A percentile compares a stretch with the other conserved stretches of the same genome.
phyloP scores from a whole-genome alignment of 1,284 basidiomycete genomes.

The Bothia castanella region DNA sequence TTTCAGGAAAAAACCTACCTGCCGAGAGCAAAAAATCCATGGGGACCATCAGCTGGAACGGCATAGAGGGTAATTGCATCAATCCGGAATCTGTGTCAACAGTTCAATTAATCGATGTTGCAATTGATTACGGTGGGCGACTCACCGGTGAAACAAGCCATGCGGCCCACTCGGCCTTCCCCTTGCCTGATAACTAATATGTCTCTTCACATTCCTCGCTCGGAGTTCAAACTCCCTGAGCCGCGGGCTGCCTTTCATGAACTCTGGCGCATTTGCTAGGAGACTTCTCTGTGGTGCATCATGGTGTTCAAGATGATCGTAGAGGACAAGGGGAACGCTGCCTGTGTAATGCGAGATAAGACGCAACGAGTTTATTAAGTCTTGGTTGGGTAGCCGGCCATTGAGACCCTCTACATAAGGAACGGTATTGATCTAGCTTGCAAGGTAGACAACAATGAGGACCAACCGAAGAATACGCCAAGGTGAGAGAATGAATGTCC shows the following conservation, averaged over 20 bases:
- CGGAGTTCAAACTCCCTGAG: conserved; percentile 53
- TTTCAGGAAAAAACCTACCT: conserved; percentile 44
- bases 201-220: conserved; percentile 60
- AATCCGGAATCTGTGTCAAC: conserved; percentile 72
- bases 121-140: not conserved
- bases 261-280: conserved; percentile 46
- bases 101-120: conserved; percentile 7
- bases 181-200: conserved; percentile 64
- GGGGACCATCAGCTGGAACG: conserved; percentile 84
- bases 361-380: conserved; percentile 82
- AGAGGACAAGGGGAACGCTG: conserved; percentile 70
- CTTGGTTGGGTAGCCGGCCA: conserved; percentile 94
- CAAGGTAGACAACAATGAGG: not conserved
- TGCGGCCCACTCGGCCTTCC: conserved; percentile 75
- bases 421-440: not conserved
- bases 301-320: conserved; percentile 64
- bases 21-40: conserved; percentile 92
- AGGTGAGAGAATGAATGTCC: conserved; percentile 95
- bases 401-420: conserved; percentile 81
- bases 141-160: conserved; percentile 72
- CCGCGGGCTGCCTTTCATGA: conserved; percentile 40
- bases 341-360: conserved; percentile 71
- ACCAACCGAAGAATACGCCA: conserved; percentile 83
- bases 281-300: conserved; percentile 38
- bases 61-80: conserved; percentile 92